A percentile compares a stretch with the other conserved stretches of the same genome.
Evolutionary conservation across 139 green algal species (phyloP).

Genomic region (Micromonas pusilla): DNA sequence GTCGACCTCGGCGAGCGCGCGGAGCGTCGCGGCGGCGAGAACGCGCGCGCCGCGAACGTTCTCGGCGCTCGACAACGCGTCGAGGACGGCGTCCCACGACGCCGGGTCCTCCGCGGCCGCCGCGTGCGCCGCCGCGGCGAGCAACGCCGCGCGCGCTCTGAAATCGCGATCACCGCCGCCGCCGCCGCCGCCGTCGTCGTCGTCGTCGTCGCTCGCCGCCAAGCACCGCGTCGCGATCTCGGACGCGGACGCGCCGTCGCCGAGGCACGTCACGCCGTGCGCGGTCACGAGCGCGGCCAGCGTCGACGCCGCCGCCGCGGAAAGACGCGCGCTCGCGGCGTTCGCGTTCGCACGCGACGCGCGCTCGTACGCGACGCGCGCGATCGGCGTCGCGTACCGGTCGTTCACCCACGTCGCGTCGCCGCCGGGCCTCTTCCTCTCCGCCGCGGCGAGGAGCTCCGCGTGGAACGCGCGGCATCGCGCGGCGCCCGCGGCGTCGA

Average conservation of each 20-base stretch:
- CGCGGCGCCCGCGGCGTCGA: neutral
- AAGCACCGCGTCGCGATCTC: no score
- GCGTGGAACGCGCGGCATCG: neutral
- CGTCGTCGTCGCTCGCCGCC: no score
- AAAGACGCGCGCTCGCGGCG: no score
- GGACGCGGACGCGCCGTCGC: no score
- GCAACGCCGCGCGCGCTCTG: neutral
- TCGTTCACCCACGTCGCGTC: neutral
- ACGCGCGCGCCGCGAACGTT: neutral
- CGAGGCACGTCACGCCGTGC: no score
- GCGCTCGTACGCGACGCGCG: no score
- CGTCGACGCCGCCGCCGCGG: no score
- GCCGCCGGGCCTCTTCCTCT: neutral
- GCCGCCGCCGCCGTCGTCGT: no score
- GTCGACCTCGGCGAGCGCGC: neutral
- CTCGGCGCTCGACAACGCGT: neutral
- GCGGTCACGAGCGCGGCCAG: no score
- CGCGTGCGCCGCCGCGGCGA: neutral
- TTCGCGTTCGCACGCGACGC: no score
- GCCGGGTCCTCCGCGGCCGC: neutral
- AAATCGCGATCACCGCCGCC: no score
- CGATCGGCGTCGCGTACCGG: neutral
- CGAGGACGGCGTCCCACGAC: neutral
- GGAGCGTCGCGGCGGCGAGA: neutral
- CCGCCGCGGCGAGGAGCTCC: neutral